Evolutionary conservation across 2,329 filamentous ascomycete genomes (phyloP).

Genomic region (Setomelanomma holmii): DNA sequence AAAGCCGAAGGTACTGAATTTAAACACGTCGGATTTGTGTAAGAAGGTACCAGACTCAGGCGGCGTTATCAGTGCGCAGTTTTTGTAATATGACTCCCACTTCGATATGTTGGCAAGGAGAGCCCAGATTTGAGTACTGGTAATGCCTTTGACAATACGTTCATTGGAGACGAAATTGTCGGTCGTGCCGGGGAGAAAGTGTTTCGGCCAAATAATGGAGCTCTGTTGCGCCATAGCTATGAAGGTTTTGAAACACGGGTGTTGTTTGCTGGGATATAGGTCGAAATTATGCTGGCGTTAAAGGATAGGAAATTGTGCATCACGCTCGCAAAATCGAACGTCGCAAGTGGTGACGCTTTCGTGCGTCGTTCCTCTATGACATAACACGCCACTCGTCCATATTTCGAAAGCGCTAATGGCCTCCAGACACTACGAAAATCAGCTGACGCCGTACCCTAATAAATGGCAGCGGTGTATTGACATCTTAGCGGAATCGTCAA

Average conservation of each 20-base stretch:
- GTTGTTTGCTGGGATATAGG: no score
- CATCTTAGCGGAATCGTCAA: no score
- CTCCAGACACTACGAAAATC: no score
- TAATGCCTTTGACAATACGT: constrained; percentile 34
- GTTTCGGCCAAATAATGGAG: constrained; percentile 41
- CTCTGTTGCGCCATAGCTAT: constrained; percentile 17
- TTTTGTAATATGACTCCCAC: constrained; percentile 47
- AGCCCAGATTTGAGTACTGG: constrained; percentile 40
- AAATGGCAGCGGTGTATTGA: no score
- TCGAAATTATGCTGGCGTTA: no score
- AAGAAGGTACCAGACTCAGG: constrained; percentile 31
- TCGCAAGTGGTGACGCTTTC: no score
- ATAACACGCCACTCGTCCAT: no score
- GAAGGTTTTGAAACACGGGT: neutral
- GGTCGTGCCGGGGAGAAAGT: constrained; percentile 46
- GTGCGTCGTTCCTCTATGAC: no score
- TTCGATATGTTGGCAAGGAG: constrained; percentile 41
- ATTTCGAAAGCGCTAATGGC: no score
- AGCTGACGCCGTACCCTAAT: no score
- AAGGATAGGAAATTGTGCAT: no score
- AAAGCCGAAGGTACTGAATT: constrained; percentile 47
- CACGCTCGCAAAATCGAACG: no score
- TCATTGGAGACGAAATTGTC: constrained; percentile 49
- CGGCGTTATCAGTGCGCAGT: constrained; percentile 37
- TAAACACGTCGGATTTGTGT: constrained; percentile 37